Evolutionary conservation across 257 asterid species (phyloP), one percentile per base, ranked within the genome.

Genomic region (Solanum sparsipilum): DNA sequence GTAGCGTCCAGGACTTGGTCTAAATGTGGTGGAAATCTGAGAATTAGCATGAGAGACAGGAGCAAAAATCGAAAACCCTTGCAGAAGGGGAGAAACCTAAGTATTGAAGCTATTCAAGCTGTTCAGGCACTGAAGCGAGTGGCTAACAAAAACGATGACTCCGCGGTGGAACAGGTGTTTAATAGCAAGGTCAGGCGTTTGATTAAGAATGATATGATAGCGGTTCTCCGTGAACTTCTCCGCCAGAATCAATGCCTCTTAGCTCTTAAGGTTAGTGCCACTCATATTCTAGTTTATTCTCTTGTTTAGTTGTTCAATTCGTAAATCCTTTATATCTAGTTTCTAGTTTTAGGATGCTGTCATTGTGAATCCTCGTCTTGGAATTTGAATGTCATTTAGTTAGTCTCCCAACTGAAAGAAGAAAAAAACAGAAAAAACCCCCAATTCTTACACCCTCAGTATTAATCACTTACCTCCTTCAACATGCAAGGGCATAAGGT

Each of bases 161-260:
- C 41, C 21, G 81, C 87, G 32, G 84, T 94, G 63, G 93, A 93
- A 38, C 90, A 91, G 88, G 93, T 89, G 15, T 90, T 83, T 72
- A 67, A 89, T 71, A 87, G 71, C 88, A 93, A 91, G 84, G 90
- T 95, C 83, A 90, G 91, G 90, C 95, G 97, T 76, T 91, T 95
- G 83, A 84, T 95, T 86, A 95, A 92, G 92, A 73, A 84, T 44
- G 98, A 95, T 83, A 93, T 95, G 95, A 86, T 94, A 86, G 98
- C 98, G n/a, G 97, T 95, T 87, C 94, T 95, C 15, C 95, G 95
- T 20, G 98, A 95, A 89, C 95, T 94, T 52, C 92, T 94, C 81
- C 94, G 96, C 70, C 98, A 95, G 92, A 92, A 94, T 39, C 94
- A 92, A 35, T 95, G 97, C 58, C 46, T 46, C 75, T 91, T 95